These are phyloP conservation scores for Prillingera fragicola DNA, from an alignment of 1,284 basidiomycete genomes.

Conservation along the genomic window DNA sequence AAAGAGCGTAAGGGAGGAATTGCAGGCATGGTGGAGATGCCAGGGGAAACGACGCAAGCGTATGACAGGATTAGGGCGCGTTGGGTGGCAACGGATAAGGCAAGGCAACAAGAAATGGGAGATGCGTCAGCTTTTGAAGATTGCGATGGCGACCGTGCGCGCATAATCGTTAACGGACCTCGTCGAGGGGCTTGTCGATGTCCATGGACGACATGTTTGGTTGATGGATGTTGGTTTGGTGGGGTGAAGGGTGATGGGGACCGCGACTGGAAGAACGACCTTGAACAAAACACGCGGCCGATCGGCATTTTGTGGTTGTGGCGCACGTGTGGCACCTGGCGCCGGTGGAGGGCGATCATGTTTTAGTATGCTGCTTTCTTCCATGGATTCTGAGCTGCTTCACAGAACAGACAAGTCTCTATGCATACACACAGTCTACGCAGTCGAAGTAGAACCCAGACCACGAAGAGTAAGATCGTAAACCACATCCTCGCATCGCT, in stretches of 20 bases:
- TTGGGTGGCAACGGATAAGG: too few species aligned
- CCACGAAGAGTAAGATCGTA: slow-evolving; percentile 46
- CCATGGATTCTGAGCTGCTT: too few species aligned
- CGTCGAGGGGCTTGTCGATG: slow-evolving; percentile 79
- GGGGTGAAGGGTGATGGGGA: slow-evolving; percentile 4
- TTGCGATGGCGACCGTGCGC: background rate
- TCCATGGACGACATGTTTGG: slow-evolving; percentile 46
- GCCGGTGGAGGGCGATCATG: too few species aligned
- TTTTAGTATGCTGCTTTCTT: too few species aligned
- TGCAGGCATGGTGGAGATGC: background rate
- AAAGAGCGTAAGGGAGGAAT: too few species aligned
- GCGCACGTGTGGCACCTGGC: too few species aligned
- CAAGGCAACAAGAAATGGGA: slow-evolving; percentile 2
- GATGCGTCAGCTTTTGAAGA: slow-evolving; percentile 9
- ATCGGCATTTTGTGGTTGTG: too few species aligned
- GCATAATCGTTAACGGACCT: slow-evolving; percentile 57
- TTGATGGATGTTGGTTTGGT: slow-evolving; percentile 6
- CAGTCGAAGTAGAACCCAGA: slow-evolving; percentile 13
- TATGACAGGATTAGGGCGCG: too few species aligned
- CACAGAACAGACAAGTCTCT: background rate
- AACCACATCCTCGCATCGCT: slow-evolving; percentile 49
- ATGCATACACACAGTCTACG: background rate
- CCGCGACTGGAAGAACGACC: too few species aligned
- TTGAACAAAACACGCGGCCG: too few species aligned
- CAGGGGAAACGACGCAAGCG: slow-evolving; percentile 2